These are phyloP conservation scores for Medicago arabica DNA, from an alignment of 306 rosid species.

Conservation along the genomic window DNA sequence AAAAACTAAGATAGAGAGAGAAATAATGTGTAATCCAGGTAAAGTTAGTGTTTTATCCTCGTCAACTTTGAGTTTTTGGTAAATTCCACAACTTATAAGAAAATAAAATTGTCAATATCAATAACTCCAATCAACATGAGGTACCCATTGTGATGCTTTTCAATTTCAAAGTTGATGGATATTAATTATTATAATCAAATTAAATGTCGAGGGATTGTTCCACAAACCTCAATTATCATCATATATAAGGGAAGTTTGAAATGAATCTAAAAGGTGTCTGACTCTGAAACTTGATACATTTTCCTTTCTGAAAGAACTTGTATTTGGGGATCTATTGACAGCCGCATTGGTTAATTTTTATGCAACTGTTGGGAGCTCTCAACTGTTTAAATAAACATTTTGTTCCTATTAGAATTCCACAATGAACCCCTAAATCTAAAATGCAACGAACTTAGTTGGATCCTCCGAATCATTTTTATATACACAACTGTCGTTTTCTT, in stretches of 20 bases:
- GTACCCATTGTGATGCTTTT: neutral
- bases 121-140: neutral
- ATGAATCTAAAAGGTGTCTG: neutral
- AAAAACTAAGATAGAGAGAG: neutral
- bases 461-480: neutral
- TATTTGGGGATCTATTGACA: neutral
- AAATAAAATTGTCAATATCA: neutral
- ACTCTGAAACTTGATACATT: neutral
- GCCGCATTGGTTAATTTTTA: neutral
- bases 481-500: neutral
- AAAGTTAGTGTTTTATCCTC: neutral
- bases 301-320: conserved; percentile 12
- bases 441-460: conserved; percentile 10
- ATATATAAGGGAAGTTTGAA: neutral
- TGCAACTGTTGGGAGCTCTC: neutral
- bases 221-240: neutral
- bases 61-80: conserved; percentile 8
- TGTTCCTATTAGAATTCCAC: conserved; percentile 13
- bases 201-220: neutral
- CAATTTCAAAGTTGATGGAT: neutral
- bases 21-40: neutral
- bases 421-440: neutral
- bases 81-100: neutral
- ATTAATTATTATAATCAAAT: neutral
- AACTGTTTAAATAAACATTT: conserved; percentile 9